Evolutionary conservation across 306 rosid species (phyloP), one percentile per base, ranked within the genome.

Genomic region (Quercus suber): DNA sequence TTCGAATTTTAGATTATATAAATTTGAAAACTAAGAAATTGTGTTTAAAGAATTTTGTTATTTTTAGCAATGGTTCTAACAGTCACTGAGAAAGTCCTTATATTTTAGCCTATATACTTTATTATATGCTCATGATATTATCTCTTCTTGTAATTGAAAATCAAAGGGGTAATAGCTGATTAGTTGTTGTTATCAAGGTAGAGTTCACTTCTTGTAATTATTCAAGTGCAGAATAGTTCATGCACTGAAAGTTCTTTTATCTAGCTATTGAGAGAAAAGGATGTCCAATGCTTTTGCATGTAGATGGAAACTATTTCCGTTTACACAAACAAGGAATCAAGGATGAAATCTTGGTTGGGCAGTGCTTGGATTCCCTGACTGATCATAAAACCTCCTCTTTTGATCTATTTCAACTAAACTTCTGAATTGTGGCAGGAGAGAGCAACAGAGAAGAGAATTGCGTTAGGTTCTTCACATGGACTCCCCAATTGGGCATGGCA

Each of bases 391-490:
- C 72, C 72, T 68, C 28, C 52, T 19, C 11, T 35, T 19, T 68
- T 17, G 72, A 68, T 35, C 20, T n/a, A 9, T 68, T 35, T n/a
- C 2, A 72, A 72, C 19, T 55, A 57, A 33, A 55, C 41, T 74
- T 78, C 59, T 80, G 86, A 67, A 72, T 77, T 74, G 75, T 71
- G 33, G 67, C 98, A 96, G 99, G 99, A 91, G 89, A 89, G 82
- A 78, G 90, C 84, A 81, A 82, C 83, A 74, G 88, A 87, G 68
- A 81, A 79, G 87, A 87, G 89, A 88, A 85, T 83, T 27, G 89
- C 88, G 86, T 76, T 81, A 81, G 92, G 89, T 73, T 94, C 88
- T 79, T 87, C 91, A 37, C 93, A 91, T 78, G 98, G 90, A 76
- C 77, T 74, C 65, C 87, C 94, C 72, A 83, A 56, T 75, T 87